Evolutionary conservation across 345 rosid species (phyloP), one percentile per base, ranked within the genome.

Genomic region (Adansonia digitata): DNA sequence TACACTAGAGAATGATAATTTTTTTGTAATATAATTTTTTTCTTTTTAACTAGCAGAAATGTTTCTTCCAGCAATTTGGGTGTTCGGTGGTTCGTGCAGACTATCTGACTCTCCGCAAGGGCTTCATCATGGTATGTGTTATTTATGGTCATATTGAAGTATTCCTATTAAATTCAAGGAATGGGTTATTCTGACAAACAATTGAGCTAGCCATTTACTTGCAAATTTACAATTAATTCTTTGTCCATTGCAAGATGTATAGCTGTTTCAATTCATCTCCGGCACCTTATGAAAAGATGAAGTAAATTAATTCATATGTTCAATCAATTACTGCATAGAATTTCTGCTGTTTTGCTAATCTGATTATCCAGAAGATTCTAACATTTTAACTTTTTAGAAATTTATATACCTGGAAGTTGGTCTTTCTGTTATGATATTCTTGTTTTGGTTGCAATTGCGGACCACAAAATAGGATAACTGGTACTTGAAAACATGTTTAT

Each of bases 61-160:
- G 99, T 81, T 92, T 93, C 88, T 90, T 95, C 79, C 85, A 94
- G 57, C 98, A 95, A 80, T 95, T 95, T 45, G 97, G 93, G 67
- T 81, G 42, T 49, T 90, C 99, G 15, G 98, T 95, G 78, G 96
- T 82, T 81, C 97, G 90, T 74, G 84, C 86, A 52, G 98, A 95
- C 81, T 95, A 94, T 82, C 89, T 94, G 67, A 85, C 94, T 53
- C 94, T 95, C 22, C 92, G 98, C 29, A 89, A 88, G 29, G 97
- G 97, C 81, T 95, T 95, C 86, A 92, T 92, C 75, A 63, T 69
- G 88, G 97, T 94, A 85, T 22, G 86, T 46, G 56, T 57, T 60
- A 48, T 76, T 79, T 31, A 60, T 22, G n/a, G 22, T 34, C 5
- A 6, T 69, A 1, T 63, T 39, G 26, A 35, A n/a, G 15, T 63